Evolutionary conservation across 2,329 filamentous ascomycete species (phyloP), one percentile per base, ranked within the genome.

Genomic region (Hymenoscyphus fraxineus): DNA sequence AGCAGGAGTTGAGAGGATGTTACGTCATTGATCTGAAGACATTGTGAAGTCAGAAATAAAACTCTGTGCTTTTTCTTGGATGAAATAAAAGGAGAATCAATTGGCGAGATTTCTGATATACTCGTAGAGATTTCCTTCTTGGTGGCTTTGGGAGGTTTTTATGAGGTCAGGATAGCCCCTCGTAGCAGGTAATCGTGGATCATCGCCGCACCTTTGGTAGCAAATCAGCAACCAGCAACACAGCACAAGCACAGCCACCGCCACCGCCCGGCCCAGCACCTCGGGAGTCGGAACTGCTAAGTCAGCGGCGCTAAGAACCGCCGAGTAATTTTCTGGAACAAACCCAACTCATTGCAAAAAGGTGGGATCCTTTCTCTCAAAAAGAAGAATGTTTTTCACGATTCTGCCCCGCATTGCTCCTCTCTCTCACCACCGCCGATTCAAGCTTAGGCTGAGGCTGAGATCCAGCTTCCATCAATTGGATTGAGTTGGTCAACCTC

Each of bases 301-400:
- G 47, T 19, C 22, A 54, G 19, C 47, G 47, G 47, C 19, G 47
- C 47, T 54, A 54, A 13, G 9, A 6, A 9, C 1, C 19, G 47
- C 47, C 6, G 7, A 38, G 4, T 22, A 54, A 5, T 13, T 27
- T 54, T 35, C 19, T 44, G n/a, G 41, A 47, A 22, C 47, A 15
- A 54, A 27, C 47, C 47, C 19, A 10, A 54, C 2, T 35, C 22
- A 16, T 32, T 44, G 27, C 13, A 60, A 60, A 60, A 60, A 54
- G 59, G 59, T 60, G 59, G 35, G 32, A 58, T 63, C 6, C 61
- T 55, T 38, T 57, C 27, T 44, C 7, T 41, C 35, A 47, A 62
- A 56, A 56, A 39, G 32, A 62, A 39, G 22, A 39, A 15, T 47
- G 47, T 35, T 32, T 27, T 39, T 19, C 22, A 58, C 47, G 35